A percentile compares a stretch with the other conserved stretches of the same genome.
These are phyloP conservation scores for Dothistroma pini DNA, from an alignment of 2,329 filamentous ascomycete genomes.

Conservation along the genomic window DNA sequence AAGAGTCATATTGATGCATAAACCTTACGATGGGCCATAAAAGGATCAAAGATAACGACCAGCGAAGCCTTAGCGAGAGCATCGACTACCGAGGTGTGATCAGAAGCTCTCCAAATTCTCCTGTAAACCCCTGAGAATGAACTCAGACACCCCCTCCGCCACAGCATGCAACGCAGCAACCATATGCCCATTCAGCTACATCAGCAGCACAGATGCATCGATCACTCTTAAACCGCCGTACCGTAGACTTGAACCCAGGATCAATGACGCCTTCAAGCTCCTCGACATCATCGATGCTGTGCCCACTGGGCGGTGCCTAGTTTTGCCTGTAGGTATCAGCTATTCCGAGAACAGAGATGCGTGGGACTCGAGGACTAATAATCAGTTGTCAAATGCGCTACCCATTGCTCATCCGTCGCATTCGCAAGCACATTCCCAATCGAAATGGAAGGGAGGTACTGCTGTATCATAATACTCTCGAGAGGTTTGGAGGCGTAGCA, in stretches of 20 bases:
- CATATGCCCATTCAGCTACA: conserved; percentile 18
- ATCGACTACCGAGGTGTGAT: too few species aligned
- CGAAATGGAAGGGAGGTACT: not conserved
- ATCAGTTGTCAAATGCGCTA: not conserved
- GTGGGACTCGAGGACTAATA: not conserved
- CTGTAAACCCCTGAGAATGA: conserved; percentile 14
- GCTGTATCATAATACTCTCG: not conserved
- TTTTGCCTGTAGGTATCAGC: not conserved
- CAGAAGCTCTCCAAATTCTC: not conserved
- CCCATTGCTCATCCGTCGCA: not conserved
- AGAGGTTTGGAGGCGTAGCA: not conserved
- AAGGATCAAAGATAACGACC: too few species aligned
- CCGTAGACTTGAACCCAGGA: conserved; percentile 25
- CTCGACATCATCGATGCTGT: conserved; percentile 28
- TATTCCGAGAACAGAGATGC: not conserved
- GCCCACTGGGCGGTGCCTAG: conserved; percentile 18
- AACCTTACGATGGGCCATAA: too few species aligned
- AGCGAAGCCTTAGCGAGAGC: not conserved
- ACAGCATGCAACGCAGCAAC: conserved; percentile 29
- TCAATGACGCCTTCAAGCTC: conserved; percentile 27
- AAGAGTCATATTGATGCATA: too few species aligned
- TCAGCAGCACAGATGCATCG: conserved; percentile 30
- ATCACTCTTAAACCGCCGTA: conserved; percentile 19
- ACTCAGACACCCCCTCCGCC: conserved; percentile 30
- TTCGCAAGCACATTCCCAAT: not conserved